A percentile compares a stretch with the other conserved stretches of the same genome.
Evolutionary conservation across 768 basidiomycete species (phyloP).

Genomic region (Leccinum subtestaceum): DNA sequence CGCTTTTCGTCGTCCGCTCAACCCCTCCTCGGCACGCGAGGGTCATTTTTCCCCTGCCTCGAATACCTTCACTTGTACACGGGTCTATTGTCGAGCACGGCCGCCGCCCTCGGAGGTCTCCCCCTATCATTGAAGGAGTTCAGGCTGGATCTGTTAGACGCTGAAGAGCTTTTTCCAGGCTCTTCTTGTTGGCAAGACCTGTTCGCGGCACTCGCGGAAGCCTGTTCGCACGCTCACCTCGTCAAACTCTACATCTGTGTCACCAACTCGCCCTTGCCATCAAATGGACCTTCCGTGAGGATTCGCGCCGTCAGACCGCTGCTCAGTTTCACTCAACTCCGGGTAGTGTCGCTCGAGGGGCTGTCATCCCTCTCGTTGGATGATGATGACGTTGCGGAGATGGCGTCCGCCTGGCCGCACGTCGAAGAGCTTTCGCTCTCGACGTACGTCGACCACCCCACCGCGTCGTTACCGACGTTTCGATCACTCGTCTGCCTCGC

Average conservation of each 20-base stretch:
- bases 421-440: conserved; percentile 20
- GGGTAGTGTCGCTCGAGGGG: conserved; percentile 17
- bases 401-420: conserved; percentile 21
- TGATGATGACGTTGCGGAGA: conserved; percentile 14
- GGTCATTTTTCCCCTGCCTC: conserved; percentile 9
- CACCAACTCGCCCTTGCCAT: conserved; percentile 11
- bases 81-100: conserved; percentile 8
- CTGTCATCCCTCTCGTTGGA: conserved; percentile 13
- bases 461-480: conserved; percentile 21
- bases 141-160: conserved; percentile 22
- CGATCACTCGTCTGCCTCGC: conserved; percentile 13
- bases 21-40: background rate
- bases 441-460: conserved; percentile 13
- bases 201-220: conserved; percentile 6
- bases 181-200: conserved; percentile 10
- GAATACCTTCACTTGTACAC: conserved; percentile 21
- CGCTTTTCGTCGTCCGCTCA: conserved; percentile 10
- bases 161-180: conserved; percentile 9
- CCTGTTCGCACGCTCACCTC: conserved; percentile 16
- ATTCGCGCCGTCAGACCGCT: conserved; percentile 16
- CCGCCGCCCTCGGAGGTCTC: conserved; percentile 7
- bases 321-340: conserved; percentile 13
- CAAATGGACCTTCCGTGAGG: background rate
- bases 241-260: conserved; percentile 13
- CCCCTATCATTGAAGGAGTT: conserved; percentile 16